These are phyloP conservation scores for Zostera marina DNA, from an alignment of 116 monocot genomes.

Conservation along the genomic window DNA sequence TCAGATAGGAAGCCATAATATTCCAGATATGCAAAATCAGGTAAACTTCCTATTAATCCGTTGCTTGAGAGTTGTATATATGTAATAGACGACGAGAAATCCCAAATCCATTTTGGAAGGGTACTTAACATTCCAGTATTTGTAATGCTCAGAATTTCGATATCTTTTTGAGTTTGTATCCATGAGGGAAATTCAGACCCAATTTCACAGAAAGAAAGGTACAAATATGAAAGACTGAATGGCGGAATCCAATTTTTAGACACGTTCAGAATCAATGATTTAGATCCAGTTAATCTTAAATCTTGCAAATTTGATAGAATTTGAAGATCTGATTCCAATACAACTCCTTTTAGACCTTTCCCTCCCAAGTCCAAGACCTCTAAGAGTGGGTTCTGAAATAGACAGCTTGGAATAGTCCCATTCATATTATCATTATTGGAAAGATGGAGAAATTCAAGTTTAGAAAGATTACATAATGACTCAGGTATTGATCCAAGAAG, in stretches of 20 bases:
- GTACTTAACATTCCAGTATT: too few species aligned
- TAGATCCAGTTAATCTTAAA: neutral
- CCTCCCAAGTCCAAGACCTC: neutral
- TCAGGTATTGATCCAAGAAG: too few species aligned
- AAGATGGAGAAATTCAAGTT: too few species aligned
- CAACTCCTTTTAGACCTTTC: neutral
- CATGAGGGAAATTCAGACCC: too few species aligned
- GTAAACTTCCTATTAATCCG: slow-evolving; percentile 7
- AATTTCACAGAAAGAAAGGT: too few species aligned
- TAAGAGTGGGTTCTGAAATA: neutral
- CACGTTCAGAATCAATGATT: neutral
- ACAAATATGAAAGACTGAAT: too few species aligned
- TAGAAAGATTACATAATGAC: too few species aligned
- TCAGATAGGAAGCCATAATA: neutral
- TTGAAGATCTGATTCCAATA: neutral
- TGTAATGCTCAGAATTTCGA: too few species aligned
- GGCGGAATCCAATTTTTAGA: too few species aligned
- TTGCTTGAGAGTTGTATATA: slow-evolving; percentile 18
- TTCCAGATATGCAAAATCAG: neutral
- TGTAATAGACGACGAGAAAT: too few species aligned
- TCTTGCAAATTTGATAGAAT: rapidly evolving
- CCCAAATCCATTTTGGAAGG: too few species aligned
- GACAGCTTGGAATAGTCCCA: neutral
- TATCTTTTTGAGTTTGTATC: too few species aligned
- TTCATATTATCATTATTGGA: neutral